Evolutionary conservation across 2,329 filamentous ascomycete genomes (phyloP).

Genomic region (Teratosphaeria viscida): DNA sequence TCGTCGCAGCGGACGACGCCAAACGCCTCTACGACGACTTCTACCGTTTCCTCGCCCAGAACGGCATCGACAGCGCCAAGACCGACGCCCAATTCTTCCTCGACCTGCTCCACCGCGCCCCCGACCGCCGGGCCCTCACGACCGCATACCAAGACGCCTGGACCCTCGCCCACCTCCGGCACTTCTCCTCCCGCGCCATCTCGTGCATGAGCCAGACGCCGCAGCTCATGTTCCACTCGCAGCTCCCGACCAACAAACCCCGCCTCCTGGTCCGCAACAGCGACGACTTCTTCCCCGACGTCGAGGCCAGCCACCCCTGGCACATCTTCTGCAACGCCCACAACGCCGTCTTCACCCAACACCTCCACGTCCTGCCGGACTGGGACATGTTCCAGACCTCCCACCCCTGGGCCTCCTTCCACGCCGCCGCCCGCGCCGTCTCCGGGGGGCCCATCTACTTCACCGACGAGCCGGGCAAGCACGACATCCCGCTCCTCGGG

Average conservation of each 20-base stretch:
- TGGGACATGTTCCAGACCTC: slow-evolving; percentile 66
- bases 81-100: slow-evolving; percentile 87
- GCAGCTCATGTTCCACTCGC: slow-evolving; percentile 73
- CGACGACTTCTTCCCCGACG: slow-evolving; percentile 82
- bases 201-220: slow-evolving; percentile 94
- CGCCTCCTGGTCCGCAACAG: slow-evolving; percentile 72
- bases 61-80: slow-evolving; percentile 79
- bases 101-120: slow-evolving; percentile 60
- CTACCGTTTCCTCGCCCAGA: slow-evolving; percentile 65
- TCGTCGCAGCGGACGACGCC: slow-evolving; percentile 66
- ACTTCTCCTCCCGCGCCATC: slow-evolving; percentile 69
- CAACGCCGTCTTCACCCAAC: slow-evolving; percentile 70
- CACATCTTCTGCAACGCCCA: slow-evolving; percentile 92
- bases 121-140: slow-evolving; percentile 60
- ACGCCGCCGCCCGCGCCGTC: slow-evolving; percentile 81
- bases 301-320: slow-evolving; percentile 76
- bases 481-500: slow-evolving; percentile 62
- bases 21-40: slow-evolving; percentile 79
- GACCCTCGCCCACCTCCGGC: slow-evolving; percentile 63
- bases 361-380: slow-evolving; percentile 80
- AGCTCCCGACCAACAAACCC: slow-evolving; percentile 66
- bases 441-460: slow-evolving; percentile 91
- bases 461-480: slow-evolving; percentile 76
- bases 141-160: slow-evolving; percentile 76
- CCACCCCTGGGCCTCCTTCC: slow-evolving; percentile 65